A percentile compares a stretch with the other conserved stretches of the same genome.
phyloP scores from a whole-genome alignment of 1,284 basidiomycete genomes.

The Puccinia hordei region DNA sequence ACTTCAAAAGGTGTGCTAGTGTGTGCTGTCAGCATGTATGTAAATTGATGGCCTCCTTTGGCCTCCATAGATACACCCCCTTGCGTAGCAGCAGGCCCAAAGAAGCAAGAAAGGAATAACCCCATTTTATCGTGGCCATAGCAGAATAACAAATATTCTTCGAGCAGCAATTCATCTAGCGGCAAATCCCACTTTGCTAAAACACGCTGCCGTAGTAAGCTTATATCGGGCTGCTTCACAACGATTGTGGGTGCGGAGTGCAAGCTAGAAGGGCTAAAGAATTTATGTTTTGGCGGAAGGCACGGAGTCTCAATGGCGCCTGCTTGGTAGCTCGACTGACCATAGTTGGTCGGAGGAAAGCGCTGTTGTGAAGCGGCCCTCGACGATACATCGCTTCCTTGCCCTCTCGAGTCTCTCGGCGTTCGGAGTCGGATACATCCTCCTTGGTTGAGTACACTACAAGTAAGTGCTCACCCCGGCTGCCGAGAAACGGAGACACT shows the following conservation, averaged over 20 bases:
- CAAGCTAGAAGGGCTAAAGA: neutral
- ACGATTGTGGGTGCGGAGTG: neutral
- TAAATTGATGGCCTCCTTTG: no score
- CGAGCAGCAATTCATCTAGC: no score
- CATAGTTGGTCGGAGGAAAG: neutral
- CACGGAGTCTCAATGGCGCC: neutral
- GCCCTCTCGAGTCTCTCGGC: neutral
- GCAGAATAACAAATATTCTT: no score
- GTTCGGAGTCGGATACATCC: neutral
- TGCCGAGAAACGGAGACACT: neutral
- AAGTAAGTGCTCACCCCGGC: neutral
- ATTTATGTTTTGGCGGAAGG: neutral
- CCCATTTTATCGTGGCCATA: no score
- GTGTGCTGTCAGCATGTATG: no score
- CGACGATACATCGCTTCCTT: neutral
- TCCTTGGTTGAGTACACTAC: no score
- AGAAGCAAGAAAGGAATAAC: no score
- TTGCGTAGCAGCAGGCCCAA: no score
- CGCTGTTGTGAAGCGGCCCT: no score
- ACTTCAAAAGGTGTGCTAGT: no score
- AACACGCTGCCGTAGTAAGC: neutral
- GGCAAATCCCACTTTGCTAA: no score
- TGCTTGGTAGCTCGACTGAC: neutral
- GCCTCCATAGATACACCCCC: no score
- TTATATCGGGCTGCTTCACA: neutral